phyloP scores from a whole-genome alignment of 371 early-diverging fungal species.

The Rhizomucor miehei region DNA sequence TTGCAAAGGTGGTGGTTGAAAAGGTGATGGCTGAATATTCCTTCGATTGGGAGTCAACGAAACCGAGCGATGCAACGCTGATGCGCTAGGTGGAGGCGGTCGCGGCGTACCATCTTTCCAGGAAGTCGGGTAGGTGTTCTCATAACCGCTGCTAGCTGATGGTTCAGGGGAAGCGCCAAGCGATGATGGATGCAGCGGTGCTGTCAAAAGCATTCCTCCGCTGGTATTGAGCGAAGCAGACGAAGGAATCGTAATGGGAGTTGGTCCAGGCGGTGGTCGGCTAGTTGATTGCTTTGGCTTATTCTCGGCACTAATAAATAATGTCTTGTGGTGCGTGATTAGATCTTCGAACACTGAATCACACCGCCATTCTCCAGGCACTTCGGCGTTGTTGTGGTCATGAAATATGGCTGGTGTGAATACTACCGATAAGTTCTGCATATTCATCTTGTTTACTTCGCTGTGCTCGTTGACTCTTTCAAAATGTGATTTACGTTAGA shows the following conservation, averaged over 20 bases:
- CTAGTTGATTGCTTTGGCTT: neutral
- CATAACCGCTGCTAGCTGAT: neutral
- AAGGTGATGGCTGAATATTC: neutral
- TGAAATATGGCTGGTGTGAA: constrained; percentile 62
- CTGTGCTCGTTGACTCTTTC: constrained; percentile 39
- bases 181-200: constrained; percentile 12
- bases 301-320: constrained; percentile 17
- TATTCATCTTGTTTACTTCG: constrained; percentile 53
- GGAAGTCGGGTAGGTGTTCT: neutral
- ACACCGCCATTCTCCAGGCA: constrained; percentile 35
- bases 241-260: neutral
- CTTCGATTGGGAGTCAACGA: neutral
- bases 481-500: neutral
- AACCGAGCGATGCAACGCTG: neutral
- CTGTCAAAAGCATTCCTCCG: constrained; percentile 15
- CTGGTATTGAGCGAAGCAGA: neutral
- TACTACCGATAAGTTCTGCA: constrained; percentile 51
- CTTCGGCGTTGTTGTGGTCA: constrained; percentile 51
- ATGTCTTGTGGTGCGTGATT: constrained; percentile 18
- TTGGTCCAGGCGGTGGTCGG: neutral
- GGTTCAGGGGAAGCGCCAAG: neutral
- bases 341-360: constrained; percentile 40
- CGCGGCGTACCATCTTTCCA: neutral
- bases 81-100: neutral
- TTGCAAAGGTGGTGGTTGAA: neutral